Evolutionary conservation across 352 stramenopile genomes (phyloP), one percentile per base, ranked within the genome.

Genomic region (Thalassiosira mediterranea): DNA sequence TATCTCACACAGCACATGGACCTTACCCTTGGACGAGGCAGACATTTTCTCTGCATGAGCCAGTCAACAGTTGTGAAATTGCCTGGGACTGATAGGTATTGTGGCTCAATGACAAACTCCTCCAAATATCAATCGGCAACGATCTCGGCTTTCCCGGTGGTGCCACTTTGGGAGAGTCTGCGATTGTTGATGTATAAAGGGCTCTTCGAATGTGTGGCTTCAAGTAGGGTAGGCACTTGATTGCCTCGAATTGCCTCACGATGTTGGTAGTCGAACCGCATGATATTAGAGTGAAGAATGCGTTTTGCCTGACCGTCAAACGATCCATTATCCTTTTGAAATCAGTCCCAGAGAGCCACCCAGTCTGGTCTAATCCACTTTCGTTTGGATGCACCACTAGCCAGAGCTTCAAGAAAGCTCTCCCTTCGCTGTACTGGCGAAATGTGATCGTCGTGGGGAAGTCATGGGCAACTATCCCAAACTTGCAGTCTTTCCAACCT

Each of bases 231-330:
- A 83, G 56, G 26, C 52, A 60, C 52, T 85, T 85, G 8, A 86
- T 73, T 60, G 67, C 79, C 46, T 86, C 73, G 60, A 75, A 86
- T 37, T 86, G 73, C 11, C 79, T 54, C 3, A 86, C 64, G 21
- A 86, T 76, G 53, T 83, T 83, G 1, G 61, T 79, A 31, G 63
- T 79, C 29, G 62, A 76, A 11, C 75, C 75, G 49, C 56, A 67
- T 1, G 53, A 62, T 10, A 83, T 67, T 34, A 83, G 40, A 7
- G 75, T 79, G 28, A 83, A 48, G 15, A 58, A 49, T 3, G 46
- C 13, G 72, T 76, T 73, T 32, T 71, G 38, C n/a, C 69, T 66
- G 15, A 82, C 62, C 29, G 47, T 42, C 31, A 79, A 38, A 51
- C 48, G 37, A 63, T 83, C 31, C 25, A 83, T 42, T 1, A 83